Percentiles rank a stretch among this genome's conserved stretches.
Evolutionary conservation across 176 grass and related monocot species (phyloP).

Genomic region (Avena sativa): DNA sequence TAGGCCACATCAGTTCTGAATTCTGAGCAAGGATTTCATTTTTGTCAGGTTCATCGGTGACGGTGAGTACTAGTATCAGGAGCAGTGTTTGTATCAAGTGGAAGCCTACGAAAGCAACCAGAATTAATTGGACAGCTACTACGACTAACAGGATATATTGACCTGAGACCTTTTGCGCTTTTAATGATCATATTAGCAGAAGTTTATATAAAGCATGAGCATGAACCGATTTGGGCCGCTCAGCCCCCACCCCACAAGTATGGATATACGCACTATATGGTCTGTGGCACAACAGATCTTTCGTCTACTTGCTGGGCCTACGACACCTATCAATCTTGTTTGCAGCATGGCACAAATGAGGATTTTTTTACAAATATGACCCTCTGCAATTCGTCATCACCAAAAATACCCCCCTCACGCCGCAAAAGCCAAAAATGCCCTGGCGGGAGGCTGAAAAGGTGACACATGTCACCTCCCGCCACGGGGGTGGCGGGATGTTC

Average conservation of each 20-base stretch:
- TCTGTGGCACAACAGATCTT: slow-evolving; percentile 28
- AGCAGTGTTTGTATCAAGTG: background rate
- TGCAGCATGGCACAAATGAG: background rate
- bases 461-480: no score
- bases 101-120: background rate
- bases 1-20: slow-evolving; percentile 17
- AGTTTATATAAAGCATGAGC: background rate
- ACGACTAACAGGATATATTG: background rate
- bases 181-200: slow-evolving; percentile 52
- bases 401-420: no score
- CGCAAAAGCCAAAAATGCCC: no score
- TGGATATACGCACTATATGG: background rate
- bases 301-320: slow-evolving; percentile 35
- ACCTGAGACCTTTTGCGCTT: background rate
- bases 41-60: background rate
- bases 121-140: background rate
- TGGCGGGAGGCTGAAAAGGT: no score
- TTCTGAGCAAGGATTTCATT: slow-evolving; percentile 11
- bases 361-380: no score
- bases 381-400: no score
- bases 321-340: slow-evolving; percentile 14
- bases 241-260: slow-evolving; percentile 4
- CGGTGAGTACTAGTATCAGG: background rate
- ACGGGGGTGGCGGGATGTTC: no score
- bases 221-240: slow-evolving; percentile 37